Evolutionary conservation across 306 rosid genomes (phyloP).

Genomic region (Citrullus colocynthis): DNA sequence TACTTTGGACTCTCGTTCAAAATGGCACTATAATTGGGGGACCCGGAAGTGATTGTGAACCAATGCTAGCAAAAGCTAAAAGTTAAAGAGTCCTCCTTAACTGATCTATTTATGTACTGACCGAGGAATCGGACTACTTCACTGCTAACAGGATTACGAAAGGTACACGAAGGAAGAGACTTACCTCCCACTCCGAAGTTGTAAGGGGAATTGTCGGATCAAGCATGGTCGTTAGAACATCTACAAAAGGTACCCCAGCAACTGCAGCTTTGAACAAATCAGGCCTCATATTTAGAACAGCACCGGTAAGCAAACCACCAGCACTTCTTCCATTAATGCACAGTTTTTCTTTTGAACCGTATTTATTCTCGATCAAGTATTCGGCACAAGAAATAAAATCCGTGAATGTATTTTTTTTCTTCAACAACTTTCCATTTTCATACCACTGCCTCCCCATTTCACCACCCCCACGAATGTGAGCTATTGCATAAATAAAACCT

Average conservation of each 20-base stretch:
- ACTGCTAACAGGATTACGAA: not conserved
- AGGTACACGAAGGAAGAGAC: not conserved
- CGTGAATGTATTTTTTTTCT: slow-evolving; percentile 80
- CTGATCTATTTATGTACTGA: not conserved
- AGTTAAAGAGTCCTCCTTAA: not conserved
- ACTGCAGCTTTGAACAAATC: slow-evolving; percentile 87
- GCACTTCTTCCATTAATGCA: slow-evolving; percentile 92
- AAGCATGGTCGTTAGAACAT: slow-evolving; percentile 91
- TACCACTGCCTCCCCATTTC: slow-evolving; percentile 99
- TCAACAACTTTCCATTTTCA: slow-evolving; percentile 80
- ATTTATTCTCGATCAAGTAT: slow-evolving; percentile 62
- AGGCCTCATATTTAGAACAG: slow-evolving; percentile 95
- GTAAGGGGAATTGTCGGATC: slow-evolving; percentile 97
- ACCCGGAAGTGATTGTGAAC: not conserved
- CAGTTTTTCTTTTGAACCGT: slow-evolving; percentile 56
- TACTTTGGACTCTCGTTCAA: not conserved
- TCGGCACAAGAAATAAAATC: slow-evolving; percentile 91
- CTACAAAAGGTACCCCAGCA: slow-evolving; percentile 96
- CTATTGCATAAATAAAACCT: slow-evolving; percentile 78
- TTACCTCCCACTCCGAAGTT: slow-evolving; percentile 96
- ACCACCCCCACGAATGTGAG: slow-evolving; percentile 95
- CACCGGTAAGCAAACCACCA: slow-evolving; percentile 88
- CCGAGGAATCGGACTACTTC: not conserved
- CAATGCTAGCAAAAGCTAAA: not conserved
- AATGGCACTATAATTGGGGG: not conserved